A percentile compares a stretch with the other conserved stretches of the same genome.
Evolutionary conservation across 2,329 filamentous ascomycete species (phyloP).

Genomic region (Ophiostoma sp.): DNA sequence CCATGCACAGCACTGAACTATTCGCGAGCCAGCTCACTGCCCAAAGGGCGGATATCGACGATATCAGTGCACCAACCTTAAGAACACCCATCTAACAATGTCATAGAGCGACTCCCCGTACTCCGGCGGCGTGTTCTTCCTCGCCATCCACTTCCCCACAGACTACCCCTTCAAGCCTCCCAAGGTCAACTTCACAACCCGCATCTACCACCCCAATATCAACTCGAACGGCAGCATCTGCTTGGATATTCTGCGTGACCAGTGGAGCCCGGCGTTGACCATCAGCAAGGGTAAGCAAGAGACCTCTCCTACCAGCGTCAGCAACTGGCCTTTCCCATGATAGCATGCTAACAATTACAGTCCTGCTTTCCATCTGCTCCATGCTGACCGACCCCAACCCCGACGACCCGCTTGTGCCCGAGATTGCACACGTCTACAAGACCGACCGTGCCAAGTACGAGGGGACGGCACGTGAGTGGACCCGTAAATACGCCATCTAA

Average conservation of each 20-base stretch:
- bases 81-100: neutral
- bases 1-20: neutral
- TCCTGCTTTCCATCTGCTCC: slow-evolving; percentile 96
- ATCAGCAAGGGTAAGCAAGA: slow-evolving; percentile 81
- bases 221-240: slow-evolving; percentile 99
- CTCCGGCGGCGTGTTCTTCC: slow-evolving; percentile 97
- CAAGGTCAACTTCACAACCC: slow-evolving; percentile 99
- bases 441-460: slow-evolving; percentile 94
- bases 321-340: neutral
- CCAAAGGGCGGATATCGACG: neutral
- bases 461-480: slow-evolving; percentile 96
- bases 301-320: neutral
- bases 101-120: slow-evolving; percentile 87
- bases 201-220: slow-evolving; percentile 99
- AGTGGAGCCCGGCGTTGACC: slow-evolving; percentile 97
- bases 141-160: slow-evolving; percentile 97
- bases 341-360: slow-evolving; percentile 42
- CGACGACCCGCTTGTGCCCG: slow-evolving; percentile 94
- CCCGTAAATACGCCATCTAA: slow-evolving; percentile 95
- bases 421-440: slow-evolving; percentile 99
- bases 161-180: slow-evolving; percentile 99
- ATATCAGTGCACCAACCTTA: neutral
- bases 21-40: neutral
- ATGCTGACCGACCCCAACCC: slow-evolving; percentile 99
- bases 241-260: slow-evolving; percentile 94